These are phyloP conservation scores for Sclerotinia minor DNA, from an alignment of 2,329 filamentous ascomycete genomes.

Conservation along the genomic window DNA sequence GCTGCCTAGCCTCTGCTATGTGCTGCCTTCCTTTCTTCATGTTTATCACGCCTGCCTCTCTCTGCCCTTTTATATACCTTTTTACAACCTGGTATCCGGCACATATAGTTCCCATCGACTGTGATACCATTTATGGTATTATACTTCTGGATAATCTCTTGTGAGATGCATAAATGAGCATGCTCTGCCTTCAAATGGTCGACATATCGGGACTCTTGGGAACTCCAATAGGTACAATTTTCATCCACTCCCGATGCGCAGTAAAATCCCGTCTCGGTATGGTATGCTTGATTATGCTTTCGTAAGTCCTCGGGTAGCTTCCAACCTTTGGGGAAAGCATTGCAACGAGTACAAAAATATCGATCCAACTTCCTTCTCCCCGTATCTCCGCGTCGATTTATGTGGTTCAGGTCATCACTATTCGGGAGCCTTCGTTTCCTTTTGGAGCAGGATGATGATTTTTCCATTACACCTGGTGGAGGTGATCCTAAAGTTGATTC, in stretches of 20 bases:
- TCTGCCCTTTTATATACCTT: slow-evolving; percentile 11
- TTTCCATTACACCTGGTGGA: neutral
- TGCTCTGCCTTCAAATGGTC: slow-evolving; percentile 13
- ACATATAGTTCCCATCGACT: neutral
- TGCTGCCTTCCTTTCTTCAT: slow-evolving; percentile 15
- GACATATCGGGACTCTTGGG: slow-evolving; percentile 3
- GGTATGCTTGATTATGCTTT: slow-evolving; percentile 11
- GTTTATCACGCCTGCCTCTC: slow-evolving; percentile 3
- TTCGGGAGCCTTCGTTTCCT: neutral
- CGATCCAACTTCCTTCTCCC: slow-evolving; percentile 9
- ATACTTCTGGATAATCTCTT: neutral
- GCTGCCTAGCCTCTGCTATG: neutral
- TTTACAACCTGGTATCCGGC: slow-evolving; percentile 7
- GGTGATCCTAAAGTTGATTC: slow-evolving; percentile 11
- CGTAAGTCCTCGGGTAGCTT: slow-evolving; percentile 11
- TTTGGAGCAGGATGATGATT: neutral
- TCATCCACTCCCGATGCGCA: slow-evolving; percentile 8
- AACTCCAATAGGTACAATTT: slow-evolving; percentile 11
- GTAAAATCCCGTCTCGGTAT: slow-evolving; percentile 13
- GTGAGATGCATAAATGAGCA: neutral
- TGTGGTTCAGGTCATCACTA: neutral
- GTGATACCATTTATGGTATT: slow-evolving; percentile 1
- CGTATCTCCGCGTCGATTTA: slow-evolving; percentile 7
- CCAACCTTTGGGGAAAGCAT: slow-evolving; percentile 12
- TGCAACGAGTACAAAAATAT: slow-evolving; percentile 13